Evolutionary conservation across 2,329 filamentous ascomycete species (phyloP).

Genomic region (Colletotrichum sp.): DNA sequence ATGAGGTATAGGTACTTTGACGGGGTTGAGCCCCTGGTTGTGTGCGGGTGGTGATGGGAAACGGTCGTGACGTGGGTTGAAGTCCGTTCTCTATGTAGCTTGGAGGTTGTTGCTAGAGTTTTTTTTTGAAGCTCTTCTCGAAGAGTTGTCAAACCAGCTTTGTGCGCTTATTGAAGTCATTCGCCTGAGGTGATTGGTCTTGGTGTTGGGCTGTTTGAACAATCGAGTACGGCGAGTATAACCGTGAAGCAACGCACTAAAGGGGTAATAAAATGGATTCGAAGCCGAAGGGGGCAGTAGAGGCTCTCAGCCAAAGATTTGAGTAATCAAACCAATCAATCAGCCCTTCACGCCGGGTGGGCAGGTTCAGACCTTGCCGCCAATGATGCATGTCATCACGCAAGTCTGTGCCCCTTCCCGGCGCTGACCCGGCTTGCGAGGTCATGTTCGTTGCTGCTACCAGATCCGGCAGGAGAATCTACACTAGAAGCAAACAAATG

Average conservation of each 20-base stretch:
- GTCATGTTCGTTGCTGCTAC: neutral
- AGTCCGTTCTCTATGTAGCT: neutral
- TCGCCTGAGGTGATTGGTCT: no score
- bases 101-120: no score
- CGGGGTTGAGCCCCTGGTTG: neutral
- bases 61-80: neutral
- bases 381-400: neutral
- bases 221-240: no score
- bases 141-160: no score
- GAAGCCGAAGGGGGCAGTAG: no score
- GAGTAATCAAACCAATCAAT: neutral
- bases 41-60: neutral
- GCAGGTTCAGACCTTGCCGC: neutral
- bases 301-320: neutral
- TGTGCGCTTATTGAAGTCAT: no score
- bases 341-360: neutral
- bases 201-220: no score
- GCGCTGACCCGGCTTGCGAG: neutral
- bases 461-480: neutral
- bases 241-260: no score
- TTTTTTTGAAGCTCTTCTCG: no score
- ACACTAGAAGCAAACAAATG: neutral
- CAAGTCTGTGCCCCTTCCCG: neutral
- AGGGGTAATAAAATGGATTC: no score
- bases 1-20: neutral